These are phyloP conservation scores for Plasmodium falciparum DNA, from an alignment of 169 alveolate genomes.

Conservation along the genomic window DNA sequence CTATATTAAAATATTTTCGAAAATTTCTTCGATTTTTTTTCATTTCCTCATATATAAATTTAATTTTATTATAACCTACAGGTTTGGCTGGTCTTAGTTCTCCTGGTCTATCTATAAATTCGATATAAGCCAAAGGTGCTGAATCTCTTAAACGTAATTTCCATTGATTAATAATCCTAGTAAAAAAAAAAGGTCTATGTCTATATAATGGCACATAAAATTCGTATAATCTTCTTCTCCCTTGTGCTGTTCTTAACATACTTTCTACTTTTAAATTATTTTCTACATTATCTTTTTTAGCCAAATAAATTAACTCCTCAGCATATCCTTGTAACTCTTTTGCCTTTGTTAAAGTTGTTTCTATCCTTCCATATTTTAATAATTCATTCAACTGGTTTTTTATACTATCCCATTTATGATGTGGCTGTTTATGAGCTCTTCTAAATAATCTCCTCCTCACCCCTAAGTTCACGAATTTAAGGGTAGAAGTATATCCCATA, in stretches of 20 bases:
- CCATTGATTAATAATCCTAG: slow-evolving; percentile 90
- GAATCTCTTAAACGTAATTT: slow-evolving; percentile 87
- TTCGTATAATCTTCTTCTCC: slow-evolving; percentile 87
- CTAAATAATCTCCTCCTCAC: slow-evolving; percentile 85
- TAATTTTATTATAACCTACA: slow-evolving; percentile 84
- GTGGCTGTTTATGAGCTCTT: slow-evolving; percentile 88
- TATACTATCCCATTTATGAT: slow-evolving; percentile 88
- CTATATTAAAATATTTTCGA: slow-evolving; percentile 83
- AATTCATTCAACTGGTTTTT: slow-evolving; percentile 87
- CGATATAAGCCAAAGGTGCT: slow-evolving; percentile 91
- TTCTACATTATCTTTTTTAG: slow-evolving; percentile 84
- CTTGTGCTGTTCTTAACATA: slow-evolving; percentile 89
- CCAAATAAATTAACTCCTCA: slow-evolving; percentile 89
- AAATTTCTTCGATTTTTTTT: slow-evolving; percentile 80
- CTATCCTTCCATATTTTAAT: slow-evolving; percentile 87
- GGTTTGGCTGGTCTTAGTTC: slow-evolving; percentile 92
- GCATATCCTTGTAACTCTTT: slow-evolving; percentile 92
- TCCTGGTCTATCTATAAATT: slow-evolving; percentile 89
- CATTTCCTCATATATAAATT: slow-evolving; percentile 80
- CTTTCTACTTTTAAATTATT: slow-evolving; percentile 88
- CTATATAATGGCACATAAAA: slow-evolving; percentile 88
- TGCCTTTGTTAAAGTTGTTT: slow-evolving; percentile 88
- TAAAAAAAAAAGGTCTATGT: slow-evolving; percentile 86
- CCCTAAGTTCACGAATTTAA: slow-evolving; percentile 87
- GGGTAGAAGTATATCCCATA: slow-evolving; percentile 88